Conservation (phyloP, 495 filamentous ascomycete species). For the Aspergillus leporis region DNA sequence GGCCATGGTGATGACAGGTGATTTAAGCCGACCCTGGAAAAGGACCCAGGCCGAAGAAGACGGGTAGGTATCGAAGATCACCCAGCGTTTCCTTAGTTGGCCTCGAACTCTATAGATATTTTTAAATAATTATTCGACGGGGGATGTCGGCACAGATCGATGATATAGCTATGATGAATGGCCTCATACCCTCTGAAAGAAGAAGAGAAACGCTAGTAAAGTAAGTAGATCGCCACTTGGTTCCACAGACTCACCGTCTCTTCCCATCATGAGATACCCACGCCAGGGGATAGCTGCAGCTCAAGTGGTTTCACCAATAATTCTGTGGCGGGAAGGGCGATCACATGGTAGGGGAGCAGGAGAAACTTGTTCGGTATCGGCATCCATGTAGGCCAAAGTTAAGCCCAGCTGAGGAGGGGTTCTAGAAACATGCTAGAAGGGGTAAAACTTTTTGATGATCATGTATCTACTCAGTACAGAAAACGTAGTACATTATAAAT, state of each 20-base stretch:
- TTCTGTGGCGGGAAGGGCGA: neutral
- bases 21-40: neutral
- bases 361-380: neutral
- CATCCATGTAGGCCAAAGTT: too few species aligned
- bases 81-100: too few species aligned
- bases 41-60: too few species aligned
- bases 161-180: neutral
- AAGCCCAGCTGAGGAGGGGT: neutral
- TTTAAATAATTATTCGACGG: too few species aligned
- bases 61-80: too few species aligned
- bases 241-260: neutral
- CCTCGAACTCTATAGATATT: too few species aligned
- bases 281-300: neutral
- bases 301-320: neutral
- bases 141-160: neutral
- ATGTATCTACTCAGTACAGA: neutral
- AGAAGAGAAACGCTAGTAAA: neutral
- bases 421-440: slow-evolving; percentile 21
- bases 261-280: neutral
- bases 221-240: neutral
- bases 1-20: neutral
- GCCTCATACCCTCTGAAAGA: neutral
- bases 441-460: slow-evolving; percentile 1
- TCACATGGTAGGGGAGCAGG: slow-evolving; percentile 11
- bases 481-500: too few species aligned